phyloP scores from a whole-genome alignment of 345 rosid species.

The Adansonia digitata region DNA sequence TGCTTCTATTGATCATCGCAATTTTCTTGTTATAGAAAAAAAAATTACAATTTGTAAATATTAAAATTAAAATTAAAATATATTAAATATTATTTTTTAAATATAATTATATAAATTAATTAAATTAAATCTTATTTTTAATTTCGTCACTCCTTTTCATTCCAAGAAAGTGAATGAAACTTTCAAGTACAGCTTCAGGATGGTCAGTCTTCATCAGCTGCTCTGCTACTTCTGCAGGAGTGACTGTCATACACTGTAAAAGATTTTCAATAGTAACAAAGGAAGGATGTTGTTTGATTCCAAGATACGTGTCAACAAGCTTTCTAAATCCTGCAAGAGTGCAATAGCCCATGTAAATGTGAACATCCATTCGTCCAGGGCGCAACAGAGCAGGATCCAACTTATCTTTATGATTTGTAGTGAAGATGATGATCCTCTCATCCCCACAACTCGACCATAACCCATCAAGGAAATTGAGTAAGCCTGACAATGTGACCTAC shows the following conservation, averaged over 20 bases:
- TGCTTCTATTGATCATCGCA: no score
- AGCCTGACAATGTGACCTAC: conserved; percentile 21
- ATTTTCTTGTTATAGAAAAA: no score
- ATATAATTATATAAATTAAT: no score
- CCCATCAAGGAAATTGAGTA: conserved; percentile 25
- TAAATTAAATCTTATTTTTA: neutral
- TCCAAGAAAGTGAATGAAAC: conserved; percentile 28
- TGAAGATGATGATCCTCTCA: conserved; percentile 24
- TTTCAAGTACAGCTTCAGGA: conserved; percentile 13
- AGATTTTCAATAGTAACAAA: conserved; percentile 9
- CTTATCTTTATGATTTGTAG: conserved; percentile 19
- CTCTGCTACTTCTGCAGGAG: conserved; percentile 31
- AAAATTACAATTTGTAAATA: no score
- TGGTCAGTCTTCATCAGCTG: conserved; percentile 37
- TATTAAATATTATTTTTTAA: no score
- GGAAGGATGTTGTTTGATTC: conserved; percentile 7
- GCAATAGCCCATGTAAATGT: conserved; percentile 21
- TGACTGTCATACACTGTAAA: neutral
- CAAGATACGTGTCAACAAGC: conserved; percentile 12
- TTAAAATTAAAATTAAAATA: no score
- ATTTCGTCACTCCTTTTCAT: conserved; percentile 22
- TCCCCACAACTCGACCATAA: conserved; percentile 28
- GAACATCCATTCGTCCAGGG: conserved; percentile 22
- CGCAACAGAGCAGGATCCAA: conserved; percentile 21
- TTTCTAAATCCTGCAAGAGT: conserved; percentile 4